Conservation (phyloP, 148 eudicot genomes). For the Nepenthes mirabilis region DNA sequence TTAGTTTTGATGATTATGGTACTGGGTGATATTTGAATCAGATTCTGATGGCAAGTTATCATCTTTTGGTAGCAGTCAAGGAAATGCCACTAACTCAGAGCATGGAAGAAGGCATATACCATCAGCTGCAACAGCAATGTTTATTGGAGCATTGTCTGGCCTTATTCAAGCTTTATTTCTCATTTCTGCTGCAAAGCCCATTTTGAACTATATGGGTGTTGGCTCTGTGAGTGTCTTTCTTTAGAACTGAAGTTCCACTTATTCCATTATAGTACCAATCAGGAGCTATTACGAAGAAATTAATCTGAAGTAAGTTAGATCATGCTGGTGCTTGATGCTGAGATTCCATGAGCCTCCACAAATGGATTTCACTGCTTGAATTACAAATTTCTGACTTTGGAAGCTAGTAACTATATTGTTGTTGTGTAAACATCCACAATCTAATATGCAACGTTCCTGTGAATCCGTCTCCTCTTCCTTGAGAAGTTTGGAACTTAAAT, state of each 20-base stretch:
- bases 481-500: no score
- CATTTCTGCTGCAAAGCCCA: slow-evolving; percentile 43
- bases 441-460: neutral
- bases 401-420: neutral
- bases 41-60: slow-evolving; percentile 17
- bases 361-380: no score
- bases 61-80: neutral
- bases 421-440: neutral
- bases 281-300: no score
- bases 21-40: slow-evolving; percentile 6
- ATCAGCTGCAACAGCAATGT: slow-evolving; percentile 85
- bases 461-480: no score
- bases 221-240: slow-evolving; percentile 40
- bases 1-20: neutral
- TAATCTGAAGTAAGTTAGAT: no score
- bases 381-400: no score
- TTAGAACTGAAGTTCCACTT: no score
- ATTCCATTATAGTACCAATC: neutral
- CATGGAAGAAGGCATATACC: slow-evolving; percentile 44
- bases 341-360: no score
- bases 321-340: no score
- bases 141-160: slow-evolving; percentile 64
- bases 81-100: neutral
- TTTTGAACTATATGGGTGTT: slow-evolving; percentile 72
- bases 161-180: slow-evolving; percentile 61